Base-by-base conservation (phyloP, 2,329 filamentous ascomycete species). In the Chaetothyriales sp. region DNA sequence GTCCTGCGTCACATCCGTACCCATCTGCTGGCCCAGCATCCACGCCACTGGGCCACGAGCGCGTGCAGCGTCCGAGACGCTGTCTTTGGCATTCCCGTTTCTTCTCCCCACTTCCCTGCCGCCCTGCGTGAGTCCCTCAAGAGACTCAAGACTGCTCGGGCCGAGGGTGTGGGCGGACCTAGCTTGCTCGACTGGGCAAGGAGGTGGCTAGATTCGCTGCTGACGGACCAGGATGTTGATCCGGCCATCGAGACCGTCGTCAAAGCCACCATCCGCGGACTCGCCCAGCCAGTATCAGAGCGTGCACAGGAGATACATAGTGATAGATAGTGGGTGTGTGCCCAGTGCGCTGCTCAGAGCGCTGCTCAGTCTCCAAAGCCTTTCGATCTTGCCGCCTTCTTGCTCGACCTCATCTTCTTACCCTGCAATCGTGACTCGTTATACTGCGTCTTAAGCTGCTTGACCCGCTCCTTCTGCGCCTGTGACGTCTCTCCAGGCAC, bases 1-100 rank as follows among this genome's bases (percentile, higher is more conserved):
- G 79, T 95, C 43, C 70, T 89, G 43, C 76, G 83, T 56, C 86
- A 94, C 66, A 82, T 94, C 47, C 68, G 92, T 44, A 64, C 69
- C 4, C 75, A 78, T 46, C 77, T 95, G 70, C 70, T 74, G 44
- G 69, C 78, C 56, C 66, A 73, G 33, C 80, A 77, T 57, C 78
- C 85, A 2, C 71, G 75, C 45, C 75, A 80, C 56, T 73, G 82
- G 5, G 74, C 78, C 50, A 82, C 83, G 0, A 77, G 78, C 66
- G 81, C 78, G 63, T 90, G 86, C 69, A 77, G 81, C 61, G 79
- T 90, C 59, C 81, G 78, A 61, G 76, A 83, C 60, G 81, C 86
- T 4, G 72, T 94, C 2, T 71, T 86, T 48, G 83, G 82, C 18
- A 67, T 89, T 15, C 75, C 77, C 22, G 66, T 77, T 4, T 71